Conservation (phyloP, 495 filamentous ascomycete genomes). For the Aspergillus diversus region DNA sequence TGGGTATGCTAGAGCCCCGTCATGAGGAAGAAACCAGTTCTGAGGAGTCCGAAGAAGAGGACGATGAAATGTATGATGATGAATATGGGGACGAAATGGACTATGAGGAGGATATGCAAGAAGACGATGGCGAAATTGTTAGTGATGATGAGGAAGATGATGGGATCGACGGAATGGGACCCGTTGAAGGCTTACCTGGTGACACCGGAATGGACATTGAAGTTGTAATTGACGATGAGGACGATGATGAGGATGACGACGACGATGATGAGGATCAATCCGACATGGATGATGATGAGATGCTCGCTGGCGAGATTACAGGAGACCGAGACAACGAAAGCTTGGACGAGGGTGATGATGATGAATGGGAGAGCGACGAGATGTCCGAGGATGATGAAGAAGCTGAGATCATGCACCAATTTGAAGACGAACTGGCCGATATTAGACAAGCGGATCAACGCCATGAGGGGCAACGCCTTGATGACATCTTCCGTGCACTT, state of each 20-base stretch:
- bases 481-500: conserved; percentile 48
- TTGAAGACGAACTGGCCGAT: conserved; percentile 57
- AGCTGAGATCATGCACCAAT: conserved; percentile 53
- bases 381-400: conserved; percentile 60
- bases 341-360: conserved; percentile 58
- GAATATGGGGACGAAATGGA: conserved; percentile 91
- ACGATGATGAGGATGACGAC: conserved; percentile 66
- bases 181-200: conserved; percentile 82
- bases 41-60: conserved; percentile 68
- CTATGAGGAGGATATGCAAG: conserved; percentile 73
- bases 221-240: conserved; percentile 78
- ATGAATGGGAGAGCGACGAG: conserved; percentile 64
- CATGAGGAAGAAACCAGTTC: conserved; percentile 73
- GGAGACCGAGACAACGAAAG: conserved; percentile 69
- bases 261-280: conserved; percentile 66
- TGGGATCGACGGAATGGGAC: conserved; percentile 75
- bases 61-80: conserved; percentile 84
- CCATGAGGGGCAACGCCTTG: conserved; percentile 58
- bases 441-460: conserved; percentile 69
- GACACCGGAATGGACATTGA: conserved; percentile 78
- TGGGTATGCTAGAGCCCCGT: conserved; percentile 90
- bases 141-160: conserved; percentile 81
- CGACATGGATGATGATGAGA: conserved; percentile 58
- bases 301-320: conserved; percentile 57
- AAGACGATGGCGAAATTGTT: conserved; percentile 82